A percentile compares a stretch with the other conserved stretches of the same genome.
Evolutionary conservation across 495 filamentous ascomycete species (phyloP).

Genomic region (Hypoxylon fragiforme): DNA sequence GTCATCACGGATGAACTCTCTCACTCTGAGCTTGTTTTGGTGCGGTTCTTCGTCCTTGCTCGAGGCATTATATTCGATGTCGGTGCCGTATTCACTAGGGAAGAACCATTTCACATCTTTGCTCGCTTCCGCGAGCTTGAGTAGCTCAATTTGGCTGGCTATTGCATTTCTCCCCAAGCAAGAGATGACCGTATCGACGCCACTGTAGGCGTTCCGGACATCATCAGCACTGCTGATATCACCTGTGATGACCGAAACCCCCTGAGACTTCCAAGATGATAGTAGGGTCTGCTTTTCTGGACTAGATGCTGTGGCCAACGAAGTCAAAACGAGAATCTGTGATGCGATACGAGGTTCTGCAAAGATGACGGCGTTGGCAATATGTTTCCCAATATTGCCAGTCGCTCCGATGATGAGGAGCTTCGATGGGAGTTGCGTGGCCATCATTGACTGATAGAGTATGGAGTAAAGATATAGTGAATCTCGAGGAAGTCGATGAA

Average conservation of each 20-base stretch:
- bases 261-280: constrained; percentile 50
- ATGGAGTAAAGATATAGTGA: no score
- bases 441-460: constrained; percentile 27
- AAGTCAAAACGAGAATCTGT: constrained; percentile 67
- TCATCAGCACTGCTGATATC: constrained; percentile 57
- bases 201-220: constrained; percentile 57
- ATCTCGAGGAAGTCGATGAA: no score
- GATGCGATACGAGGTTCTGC: constrained; percentile 54
- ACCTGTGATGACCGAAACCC: constrained; percentile 62
- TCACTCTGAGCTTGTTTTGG: constrained; percentile 68
- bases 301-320: constrained; percentile 48
- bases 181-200: constrained; percentile 68
- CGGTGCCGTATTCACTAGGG: constrained; percentile 75
- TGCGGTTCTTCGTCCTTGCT: constrained; percentile 67
- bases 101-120: constrained; percentile 65
- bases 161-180: constrained; percentile 64
- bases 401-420: constrained; percentile 73
- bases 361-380: constrained; percentile 60
- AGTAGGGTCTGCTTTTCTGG: constrained; percentile 52
- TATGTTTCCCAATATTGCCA: constrained; percentile 67
- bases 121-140: constrained; percentile 60
- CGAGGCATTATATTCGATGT: constrained; percentile 65
- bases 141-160: constrained; percentile 59
- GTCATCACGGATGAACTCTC: constrained; percentile 57
- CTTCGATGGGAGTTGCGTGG: constrained; percentile 46